These are phyloP conservation scores for Colletotrichum gigasporum DNA, from an alignment of 2,329 filamentous ascomycete species.

Conservation along the genomic window DNA sequence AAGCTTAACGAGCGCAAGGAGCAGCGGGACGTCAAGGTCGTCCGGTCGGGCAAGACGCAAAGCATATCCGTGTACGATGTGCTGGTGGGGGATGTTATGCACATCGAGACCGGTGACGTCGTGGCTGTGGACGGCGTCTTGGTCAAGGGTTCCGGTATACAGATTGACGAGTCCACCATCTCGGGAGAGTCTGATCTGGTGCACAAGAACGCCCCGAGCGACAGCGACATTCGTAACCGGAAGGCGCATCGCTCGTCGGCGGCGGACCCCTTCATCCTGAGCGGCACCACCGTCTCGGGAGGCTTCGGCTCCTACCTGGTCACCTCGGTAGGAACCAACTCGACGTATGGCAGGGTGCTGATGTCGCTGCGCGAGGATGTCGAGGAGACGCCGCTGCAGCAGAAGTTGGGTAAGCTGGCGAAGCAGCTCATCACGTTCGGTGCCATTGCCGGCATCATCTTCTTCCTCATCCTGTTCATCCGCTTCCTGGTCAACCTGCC, in stretches of 20 bases:
- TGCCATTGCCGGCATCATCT: slow-evolving; percentile 49
- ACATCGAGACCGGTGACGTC: slow-evolving; percentile 78
- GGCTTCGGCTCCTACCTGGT: slow-evolving; percentile 81
- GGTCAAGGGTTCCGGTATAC: slow-evolving; percentile 72
- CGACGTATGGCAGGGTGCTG: slow-evolving; percentile 80
- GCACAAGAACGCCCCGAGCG: slow-evolving; percentile 71
- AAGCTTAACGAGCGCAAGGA: slow-evolving; percentile 85
- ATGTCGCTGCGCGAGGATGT: slow-evolving; percentile 81
- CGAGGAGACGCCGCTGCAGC: slow-evolving; percentile 81
- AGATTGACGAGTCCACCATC: slow-evolving; percentile 74
- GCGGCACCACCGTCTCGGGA: slow-evolving; percentile 80
- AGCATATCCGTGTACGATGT: slow-evolving; percentile 78
- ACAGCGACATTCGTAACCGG: slow-evolving; percentile 64
- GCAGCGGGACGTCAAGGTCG: slow-evolving; percentile 76
- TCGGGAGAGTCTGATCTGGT: slow-evolving; percentile 81
- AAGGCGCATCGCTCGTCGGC: slow-evolving; percentile 64
- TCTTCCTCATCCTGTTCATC: slow-evolving; percentile 53
- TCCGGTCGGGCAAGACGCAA: slow-evolving; percentile 76
- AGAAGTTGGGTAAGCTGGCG: slow-evolving; percentile 79
- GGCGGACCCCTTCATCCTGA: slow-evolving; percentile 83
- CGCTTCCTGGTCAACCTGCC: slow-evolving; percentile 46
- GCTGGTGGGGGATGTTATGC: slow-evolving; percentile 77
- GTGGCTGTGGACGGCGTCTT: slow-evolving; percentile 78
- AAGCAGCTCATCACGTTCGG: slow-evolving; percentile 72
- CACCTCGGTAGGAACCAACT: slow-evolving; percentile 77